phyloP scores from a whole-genome alignment of 768 basidiomycete genomes.

The Lepiota venenata region DNA sequence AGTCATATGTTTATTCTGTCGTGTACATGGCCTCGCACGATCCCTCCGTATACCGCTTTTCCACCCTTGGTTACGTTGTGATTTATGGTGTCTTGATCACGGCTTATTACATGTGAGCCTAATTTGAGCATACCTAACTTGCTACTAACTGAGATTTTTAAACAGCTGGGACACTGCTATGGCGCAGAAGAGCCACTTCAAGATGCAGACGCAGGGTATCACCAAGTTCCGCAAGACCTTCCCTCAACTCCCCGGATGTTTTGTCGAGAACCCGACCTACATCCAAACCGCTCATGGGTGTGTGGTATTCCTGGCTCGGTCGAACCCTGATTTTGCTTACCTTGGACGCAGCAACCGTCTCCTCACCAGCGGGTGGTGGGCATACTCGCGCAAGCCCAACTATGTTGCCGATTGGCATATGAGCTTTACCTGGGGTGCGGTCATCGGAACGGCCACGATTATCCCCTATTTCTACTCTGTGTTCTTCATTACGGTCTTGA shows the following conservation, averaged over 20 bases:
- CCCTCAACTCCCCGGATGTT: slow-evolving; percentile 86
- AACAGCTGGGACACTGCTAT: slow-evolving; percentile 88
- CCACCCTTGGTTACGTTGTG: slow-evolving; percentile 66
- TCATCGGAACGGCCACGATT: slow-evolving; percentile 69
- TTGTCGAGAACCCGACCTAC: slow-evolving; percentile 81
- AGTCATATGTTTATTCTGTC: slow-evolving; percentile 97
- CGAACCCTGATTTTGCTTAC: not conserved
- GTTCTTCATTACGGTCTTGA: slow-evolving; percentile 92
- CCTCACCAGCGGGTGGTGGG: slow-evolving; percentile 93
- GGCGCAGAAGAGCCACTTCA: slow-evolving; percentile 97
- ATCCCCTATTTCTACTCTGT: slow-evolving; percentile 97
- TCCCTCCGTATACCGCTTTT: slow-evolving; percentile 83
- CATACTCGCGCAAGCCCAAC: slow-evolving; percentile 92
- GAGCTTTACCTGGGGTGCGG: slow-evolving; percentile 81
- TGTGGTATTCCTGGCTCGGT: slow-evolving; percentile 14
- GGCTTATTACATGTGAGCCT: slow-evolving; percentile 80
- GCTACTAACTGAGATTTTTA: not conserved
- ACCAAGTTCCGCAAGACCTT: slow-evolving; percentile 85
- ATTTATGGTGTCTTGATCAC: slow-evolving; percentile 75
- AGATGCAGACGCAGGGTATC: slow-evolving; percentile 94
- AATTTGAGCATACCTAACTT: not conserved
- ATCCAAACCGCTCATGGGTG: slow-evolving; percentile 95
- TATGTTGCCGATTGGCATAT: slow-evolving; percentile 93
- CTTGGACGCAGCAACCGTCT: slow-evolving; percentile 68
- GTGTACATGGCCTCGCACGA: slow-evolving; percentile 98